Percentiles rank a stretch among this genome's conserved stretches.
These are phyloP conservation scores for Daldinia sp. DNA, from an alignment of 2,329 filamentous ascomycete species.

Conservation along the genomic window DNA sequence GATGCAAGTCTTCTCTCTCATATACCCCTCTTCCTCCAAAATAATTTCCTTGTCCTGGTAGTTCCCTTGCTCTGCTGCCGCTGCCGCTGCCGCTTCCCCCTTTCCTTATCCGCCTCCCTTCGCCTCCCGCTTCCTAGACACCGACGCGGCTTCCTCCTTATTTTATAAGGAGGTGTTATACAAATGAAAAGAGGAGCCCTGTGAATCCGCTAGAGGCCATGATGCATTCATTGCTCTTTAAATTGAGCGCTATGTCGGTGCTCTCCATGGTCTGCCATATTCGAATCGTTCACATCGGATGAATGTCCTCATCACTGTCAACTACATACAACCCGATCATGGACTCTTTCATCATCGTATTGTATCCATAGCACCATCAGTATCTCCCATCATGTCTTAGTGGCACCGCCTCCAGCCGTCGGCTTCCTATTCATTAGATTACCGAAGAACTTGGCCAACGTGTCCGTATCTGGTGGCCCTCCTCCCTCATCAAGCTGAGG, in stretches of 20 bases:
- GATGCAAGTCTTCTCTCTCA: slow-evolving; percentile 15
- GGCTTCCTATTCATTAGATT: slow-evolving; percentile 66
- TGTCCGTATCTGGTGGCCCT: slow-evolving; percentile 62
- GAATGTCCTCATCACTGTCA: neutral
- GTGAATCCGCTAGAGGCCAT: neutral
- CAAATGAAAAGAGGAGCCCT: slow-evolving; percentile 20
- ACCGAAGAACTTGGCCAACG: slow-evolving; percentile 67
- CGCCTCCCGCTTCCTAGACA: neutral
- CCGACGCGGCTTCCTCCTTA: neutral
- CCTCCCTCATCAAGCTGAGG: slow-evolving; percentile 49
- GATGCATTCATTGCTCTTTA: slow-evolving; percentile 5
- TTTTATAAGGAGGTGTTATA: slow-evolving; percentile 6
- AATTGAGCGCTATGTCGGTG: neutral
- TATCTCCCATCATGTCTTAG: slow-evolving; percentile 35
- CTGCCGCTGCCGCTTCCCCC: neutral
- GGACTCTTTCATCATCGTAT: neutral
- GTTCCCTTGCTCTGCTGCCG: neutral
- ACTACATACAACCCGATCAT: neutral
- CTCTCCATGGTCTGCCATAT: neutral
- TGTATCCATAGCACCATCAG: neutral
- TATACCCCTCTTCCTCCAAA: slow-evolving; percentile 8
- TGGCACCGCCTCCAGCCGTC: slow-evolving; percentile 35
- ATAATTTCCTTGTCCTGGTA: neutral
- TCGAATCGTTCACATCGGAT: neutral
- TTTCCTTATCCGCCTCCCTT: neutral